Conservation (phyloP, 768 basidiomycete genomes). For the Brasilioporus rufonigricans region DNA sequence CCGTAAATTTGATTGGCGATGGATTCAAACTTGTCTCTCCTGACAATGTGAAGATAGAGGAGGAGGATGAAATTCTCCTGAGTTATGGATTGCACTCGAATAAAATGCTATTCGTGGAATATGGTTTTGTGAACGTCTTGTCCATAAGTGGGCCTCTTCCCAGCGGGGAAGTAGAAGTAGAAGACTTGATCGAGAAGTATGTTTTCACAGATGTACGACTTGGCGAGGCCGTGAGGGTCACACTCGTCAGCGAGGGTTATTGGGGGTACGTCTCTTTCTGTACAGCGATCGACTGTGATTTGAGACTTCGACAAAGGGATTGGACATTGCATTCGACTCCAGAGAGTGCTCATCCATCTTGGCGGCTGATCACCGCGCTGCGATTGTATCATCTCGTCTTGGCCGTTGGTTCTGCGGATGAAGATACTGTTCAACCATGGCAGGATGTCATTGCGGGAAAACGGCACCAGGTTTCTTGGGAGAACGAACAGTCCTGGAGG, state of each 20-base stretch:
- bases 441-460: slow-evolving; percentile 48
- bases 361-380: slow-evolving; percentile 70
- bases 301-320: slow-evolving; percentile 45
- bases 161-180: slow-evolving; percentile 62
- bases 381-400: slow-evolving; percentile 58
- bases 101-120: slow-evolving; percentile 77
- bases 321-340: slow-evolving; percentile 74
- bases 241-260: slow-evolving; percentile 65
- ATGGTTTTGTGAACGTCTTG: slow-evolving; percentile 71
- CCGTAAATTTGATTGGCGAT: slow-evolving; percentile 37
- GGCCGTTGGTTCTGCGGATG: slow-evolving; percentile 22
- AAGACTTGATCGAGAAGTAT: slow-evolving; percentile 47
- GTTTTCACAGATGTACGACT: slow-evolving; percentile 43
- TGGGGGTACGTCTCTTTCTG: slow-evolving; percentile 64
- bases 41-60: slow-evolving; percentile 35
- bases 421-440: slow-evolving; percentile 46
- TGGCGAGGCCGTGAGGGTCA: slow-evolving; percentile 47
- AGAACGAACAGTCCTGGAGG: slow-evolving; percentile 51
- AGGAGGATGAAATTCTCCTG: slow-evolving; percentile 69
- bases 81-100: slow-evolving; percentile 83
- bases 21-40: slow-evolving; percentile 54
- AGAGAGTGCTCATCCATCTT: slow-evolving; percentile 70
- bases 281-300: neutral
- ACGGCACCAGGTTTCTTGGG: slow-evolving; percentile 42
- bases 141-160: slow-evolving; percentile 26